Percentiles rank a stretch among this genome's conserved stretches.
These are phyloP conservation scores for Elaeagnus macrophylla DNA, from an alignment of 306 rosid species.

Conservation along the genomic window DNA sequence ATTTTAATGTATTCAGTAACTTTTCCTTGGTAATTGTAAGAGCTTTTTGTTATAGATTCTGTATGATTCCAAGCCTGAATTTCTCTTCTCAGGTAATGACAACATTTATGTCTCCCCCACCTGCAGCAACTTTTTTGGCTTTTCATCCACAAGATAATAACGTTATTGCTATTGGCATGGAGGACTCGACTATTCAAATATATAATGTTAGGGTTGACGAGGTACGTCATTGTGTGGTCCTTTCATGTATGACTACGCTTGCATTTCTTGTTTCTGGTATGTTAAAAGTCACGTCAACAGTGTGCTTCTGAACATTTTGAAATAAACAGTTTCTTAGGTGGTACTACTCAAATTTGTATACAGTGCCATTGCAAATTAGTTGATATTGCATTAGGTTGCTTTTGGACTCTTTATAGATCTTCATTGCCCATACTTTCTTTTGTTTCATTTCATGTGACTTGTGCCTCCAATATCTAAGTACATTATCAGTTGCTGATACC, in stretches of 20 bases:
- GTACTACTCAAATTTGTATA: too few species aligned
- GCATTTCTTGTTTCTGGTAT: background rate
- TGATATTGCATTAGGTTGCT: too few species aligned
- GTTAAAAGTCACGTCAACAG: too few species aligned
- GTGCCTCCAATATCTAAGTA: too few species aligned
- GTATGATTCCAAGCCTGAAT: slow-evolving; percentile 4
- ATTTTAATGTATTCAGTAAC: background rate
- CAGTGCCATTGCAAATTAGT: too few species aligned
- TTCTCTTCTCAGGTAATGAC: slow-evolving; percentile 32
- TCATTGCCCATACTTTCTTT: too few species aligned
- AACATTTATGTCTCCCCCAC: slow-evolving; percentile 39
- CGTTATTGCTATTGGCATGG: slow-evolving; percentile 42
- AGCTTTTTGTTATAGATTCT: background rate
- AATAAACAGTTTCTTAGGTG: too few species aligned
- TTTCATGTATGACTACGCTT: background rate
- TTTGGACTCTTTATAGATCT: too few species aligned
- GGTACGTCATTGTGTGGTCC: slow-evolving; percentile 11
- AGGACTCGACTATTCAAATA: slow-evolving; percentile 36
- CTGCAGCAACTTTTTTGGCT: slow-evolving; percentile 40
- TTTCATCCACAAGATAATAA: slow-evolving; percentile 43
- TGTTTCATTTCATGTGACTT: too few species aligned
- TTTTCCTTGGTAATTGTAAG: background rate
- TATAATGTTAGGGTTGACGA: slow-evolving; percentile 42
- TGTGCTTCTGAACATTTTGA: too few species aligned
- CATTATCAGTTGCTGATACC: too few species aligned